Evolutionary conservation across 768 basidiomycete genomes (phyloP).

Genomic region (button mushroom (Agaricus bisporus)): DNA sequence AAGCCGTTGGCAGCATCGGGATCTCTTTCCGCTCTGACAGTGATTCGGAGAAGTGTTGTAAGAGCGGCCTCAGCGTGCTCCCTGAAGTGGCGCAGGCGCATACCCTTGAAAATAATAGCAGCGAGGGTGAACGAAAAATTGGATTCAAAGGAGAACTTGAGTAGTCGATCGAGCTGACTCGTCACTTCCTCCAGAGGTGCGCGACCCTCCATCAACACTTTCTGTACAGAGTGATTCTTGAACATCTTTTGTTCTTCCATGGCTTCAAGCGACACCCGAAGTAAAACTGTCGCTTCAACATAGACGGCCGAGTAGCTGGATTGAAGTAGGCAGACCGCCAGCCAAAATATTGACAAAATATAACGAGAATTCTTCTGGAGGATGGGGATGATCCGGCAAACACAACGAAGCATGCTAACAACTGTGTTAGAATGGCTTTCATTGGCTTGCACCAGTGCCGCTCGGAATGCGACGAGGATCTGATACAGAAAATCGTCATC

Average conservation of each 20-base stretch:
- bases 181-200: slow-evolving; percentile 60
- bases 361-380: slow-evolving; percentile 67
- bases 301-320: slow-evolving; percentile 69
- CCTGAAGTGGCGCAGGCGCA: slow-evolving; percentile 61
- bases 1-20: slow-evolving; percentile 29
- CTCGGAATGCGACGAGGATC: slow-evolving; percentile 82
- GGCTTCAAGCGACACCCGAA: slow-evolving; percentile 58
- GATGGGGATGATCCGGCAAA: slow-evolving; percentile 71
- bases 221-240: slow-evolving; percentile 42
- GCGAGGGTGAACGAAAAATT: slow-evolving; percentile 82
- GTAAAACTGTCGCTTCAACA: slow-evolving; percentile 59
- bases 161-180: slow-evolving; percentile 62
- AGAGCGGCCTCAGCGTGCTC: slow-evolving; percentile 57
- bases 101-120: slow-evolving; percentile 80
- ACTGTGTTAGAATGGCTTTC: slow-evolving; percentile 67
- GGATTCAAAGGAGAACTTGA: slow-evolving; percentile 70
- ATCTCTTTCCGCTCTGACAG: slow-evolving; percentile 37
- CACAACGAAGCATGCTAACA: slow-evolving; percentile 84
- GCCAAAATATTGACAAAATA: slow-evolving; percentile 75
- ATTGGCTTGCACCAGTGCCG: slow-evolving; percentile 59
- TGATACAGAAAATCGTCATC: slow-evolving; percentile 94
- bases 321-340: slow-evolving; percentile 79
- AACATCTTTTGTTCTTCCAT: slow-evolving; percentile 61
- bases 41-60: slow-evolving; percentile 56
- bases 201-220: slow-evolving; percentile 59